These are phyloP conservation scores for Candida ipomoeae DNA, from an alignment of 805 yeast genomes.

Conservation along the genomic window DNA sequence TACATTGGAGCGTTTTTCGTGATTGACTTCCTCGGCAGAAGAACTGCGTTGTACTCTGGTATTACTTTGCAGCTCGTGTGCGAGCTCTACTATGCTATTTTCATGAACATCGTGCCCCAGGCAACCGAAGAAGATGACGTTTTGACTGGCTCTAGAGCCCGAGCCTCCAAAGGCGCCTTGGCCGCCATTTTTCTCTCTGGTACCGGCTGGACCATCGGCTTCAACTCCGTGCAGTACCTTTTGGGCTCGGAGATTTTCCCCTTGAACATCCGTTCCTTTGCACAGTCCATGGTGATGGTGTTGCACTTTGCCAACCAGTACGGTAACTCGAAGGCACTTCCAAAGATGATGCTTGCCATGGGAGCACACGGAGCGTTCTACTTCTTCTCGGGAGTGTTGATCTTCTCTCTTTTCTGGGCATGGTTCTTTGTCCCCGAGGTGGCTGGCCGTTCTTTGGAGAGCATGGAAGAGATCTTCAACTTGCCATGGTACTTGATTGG, in stretches of 20 bases:
- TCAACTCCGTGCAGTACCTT: constrained; percentile 53
- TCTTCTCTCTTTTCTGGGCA: constrained; percentile 41
- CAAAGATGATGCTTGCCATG: constrained; percentile 46
- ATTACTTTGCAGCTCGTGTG: constrained; percentile 40
- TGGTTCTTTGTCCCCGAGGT: constrained; percentile 52
- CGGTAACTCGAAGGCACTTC: constrained; percentile 54
- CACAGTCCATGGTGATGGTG: constrained; percentile 49
- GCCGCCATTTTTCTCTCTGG: constrained; percentile 50
- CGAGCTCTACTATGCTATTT: constrained; percentile 45
- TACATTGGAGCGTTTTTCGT: constrained; percentile 49
- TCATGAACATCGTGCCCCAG: constrained; percentile 42
- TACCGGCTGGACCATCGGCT: constrained; percentile 57
- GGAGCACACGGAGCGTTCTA: constrained; percentile 48
- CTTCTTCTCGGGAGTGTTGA: constrained; percentile 44
- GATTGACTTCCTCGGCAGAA: constrained; percentile 52
- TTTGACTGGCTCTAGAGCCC: constrained; percentile 27
- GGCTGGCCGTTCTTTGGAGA: constrained; percentile 47
- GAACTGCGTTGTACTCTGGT: constrained; percentile 48
- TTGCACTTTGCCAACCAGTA: constrained; percentile 56
- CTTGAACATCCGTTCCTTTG: constrained; percentile 45
- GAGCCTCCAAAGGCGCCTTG: constrained; percentile 46
- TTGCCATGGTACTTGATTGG: constrained; percentile 59
- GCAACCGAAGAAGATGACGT: constrained; percentile 30
- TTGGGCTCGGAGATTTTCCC: constrained; percentile 56
- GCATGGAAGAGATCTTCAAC: constrained; percentile 48